A percentile compares a stretch with the other conserved stretches of the same genome.
Conservation (phyloP, 2,329 filamentous ascomycete genomes). For the Talaromyces sp. region DNA sequence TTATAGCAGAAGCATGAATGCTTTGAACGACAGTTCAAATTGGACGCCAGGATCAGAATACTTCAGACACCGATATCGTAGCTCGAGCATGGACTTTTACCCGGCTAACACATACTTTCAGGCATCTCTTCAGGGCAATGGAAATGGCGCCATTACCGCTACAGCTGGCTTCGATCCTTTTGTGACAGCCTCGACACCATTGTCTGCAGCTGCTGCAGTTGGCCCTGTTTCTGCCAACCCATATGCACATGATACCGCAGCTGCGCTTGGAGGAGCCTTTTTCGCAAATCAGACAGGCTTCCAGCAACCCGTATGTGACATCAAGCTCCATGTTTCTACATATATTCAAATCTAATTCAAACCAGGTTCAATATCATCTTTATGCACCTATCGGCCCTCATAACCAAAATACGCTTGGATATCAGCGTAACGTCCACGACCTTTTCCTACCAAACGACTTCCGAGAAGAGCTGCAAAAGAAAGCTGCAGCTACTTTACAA, state of each 20-base stretch:
- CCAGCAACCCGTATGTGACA: constrained; percentile 63
- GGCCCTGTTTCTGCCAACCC: constrained; percentile 65
- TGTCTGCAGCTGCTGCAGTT: constrained; percentile 52
- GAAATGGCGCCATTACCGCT: constrained; percentile 52
- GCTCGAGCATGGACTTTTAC: constrained; percentile 11
- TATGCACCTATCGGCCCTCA: constrained; percentile 88
- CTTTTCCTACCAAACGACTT: constrained; percentile 88
- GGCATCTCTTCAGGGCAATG: constrained; percentile 46
- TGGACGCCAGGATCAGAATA: constrained; percentile 8
- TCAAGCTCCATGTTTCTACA: not conserved
- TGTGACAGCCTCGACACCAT: constrained; percentile 58
- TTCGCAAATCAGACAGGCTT: constrained; percentile 63
- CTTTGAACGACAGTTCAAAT: constrained; percentile 27
- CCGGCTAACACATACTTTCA: constrained; percentile 26
- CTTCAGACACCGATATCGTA: constrained; percentile 7
- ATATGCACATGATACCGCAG: constrained; percentile 71
- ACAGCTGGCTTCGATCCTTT: constrained; percentile 66
- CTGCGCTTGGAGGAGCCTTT: constrained; percentile 64
- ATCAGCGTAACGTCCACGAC: constrained; percentile 85
- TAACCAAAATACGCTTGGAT: constrained; percentile 76
- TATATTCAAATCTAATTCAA: not conserved
- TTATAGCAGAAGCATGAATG: constrained; percentile 24
- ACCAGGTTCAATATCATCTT: constrained; percentile 81
- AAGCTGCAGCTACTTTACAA: constrained; percentile 81
- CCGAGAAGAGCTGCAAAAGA: constrained; percentile 86